phyloP scores from a whole-genome alignment of 2,329 filamentous ascomycete genomes.

The Aspergillus glaucus region DNA sequence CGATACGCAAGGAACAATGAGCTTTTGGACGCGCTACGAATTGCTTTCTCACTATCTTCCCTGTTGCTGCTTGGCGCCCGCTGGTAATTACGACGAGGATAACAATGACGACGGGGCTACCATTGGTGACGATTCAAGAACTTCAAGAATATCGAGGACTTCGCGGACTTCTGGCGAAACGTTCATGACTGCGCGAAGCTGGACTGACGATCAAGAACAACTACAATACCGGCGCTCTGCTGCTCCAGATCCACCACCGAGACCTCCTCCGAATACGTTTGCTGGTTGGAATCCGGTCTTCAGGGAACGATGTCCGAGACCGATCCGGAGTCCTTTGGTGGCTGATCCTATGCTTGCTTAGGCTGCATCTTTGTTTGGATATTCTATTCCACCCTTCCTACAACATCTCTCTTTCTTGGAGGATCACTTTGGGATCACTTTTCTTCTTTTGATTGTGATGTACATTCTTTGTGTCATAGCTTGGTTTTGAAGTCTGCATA shows the following conservation, averaged over 20 bases:
- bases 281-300: background rate
- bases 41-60: background rate
- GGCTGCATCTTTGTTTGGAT: background rate
- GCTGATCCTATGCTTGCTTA: constrained; percentile 4
- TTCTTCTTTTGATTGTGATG: too few relatives aligned
- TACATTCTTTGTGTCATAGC: too few relatives aligned
- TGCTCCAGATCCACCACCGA: background rate
- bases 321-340: background rate
- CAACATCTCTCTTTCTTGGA: too few relatives aligned
- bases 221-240: background rate
- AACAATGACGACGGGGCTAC: background rate
- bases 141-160: background rate
- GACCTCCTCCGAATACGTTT: background rate
- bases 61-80: constrained; percentile 4
- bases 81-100: background rate
- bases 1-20: background rate
- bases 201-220: constrained; percentile 1
- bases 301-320: background rate
- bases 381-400: too few relatives aligned
- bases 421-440: too few relatives aligned
- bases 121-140: constrained; percentile 2
- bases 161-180: constrained; percentile 10
- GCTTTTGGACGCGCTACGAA: background rate
- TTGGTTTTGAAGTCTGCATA: too few relatives aligned
- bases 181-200: constrained; percentile 9